A percentile compares a stretch with the other conserved stretches of the same genome.
Conservation (phyloP, 179 eudicot genomes). For the Heliamphora pulchella region DNA sequence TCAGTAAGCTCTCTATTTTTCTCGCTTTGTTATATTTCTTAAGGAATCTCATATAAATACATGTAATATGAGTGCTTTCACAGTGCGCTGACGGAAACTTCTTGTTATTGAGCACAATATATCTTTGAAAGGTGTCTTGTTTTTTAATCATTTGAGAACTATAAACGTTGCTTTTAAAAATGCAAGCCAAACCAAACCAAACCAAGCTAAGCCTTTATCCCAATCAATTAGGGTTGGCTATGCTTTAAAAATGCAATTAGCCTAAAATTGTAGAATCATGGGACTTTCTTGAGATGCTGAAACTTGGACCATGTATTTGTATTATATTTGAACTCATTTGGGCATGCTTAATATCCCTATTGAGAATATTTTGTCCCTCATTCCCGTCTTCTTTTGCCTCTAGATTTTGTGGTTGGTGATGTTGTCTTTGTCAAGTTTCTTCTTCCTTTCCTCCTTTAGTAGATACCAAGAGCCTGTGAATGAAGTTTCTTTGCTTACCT, state of each 20-base stretch:
- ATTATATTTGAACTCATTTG: not conserved
- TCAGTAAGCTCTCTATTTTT: constrained; percentile 53
- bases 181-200: no score
- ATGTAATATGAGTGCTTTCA: not conserved
- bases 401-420: not conserved
- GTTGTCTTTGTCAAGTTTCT: constrained; percentile 1
- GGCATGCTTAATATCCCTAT: not conserved
- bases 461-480: not conserved
- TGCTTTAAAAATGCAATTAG: no score
- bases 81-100: constrained; percentile 1
- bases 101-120: not conserved
- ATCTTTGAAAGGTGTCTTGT: not conserved
- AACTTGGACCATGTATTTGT: not conserved
- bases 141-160: not conserved
- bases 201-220: no score
- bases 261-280: not conserved
- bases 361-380: not conserved
- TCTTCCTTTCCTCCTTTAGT: not conserved
- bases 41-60: not conserved
- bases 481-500: not conserved
- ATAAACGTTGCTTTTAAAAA: no score
- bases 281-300: not conserved
- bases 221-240: no score
- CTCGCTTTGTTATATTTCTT: not conserved
- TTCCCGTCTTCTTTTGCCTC: not conserved